These are phyloP conservation scores for Phytophthora crassamura DNA, from an alignment of 352 stramenopile species.

Conservation along the genomic window DNA sequence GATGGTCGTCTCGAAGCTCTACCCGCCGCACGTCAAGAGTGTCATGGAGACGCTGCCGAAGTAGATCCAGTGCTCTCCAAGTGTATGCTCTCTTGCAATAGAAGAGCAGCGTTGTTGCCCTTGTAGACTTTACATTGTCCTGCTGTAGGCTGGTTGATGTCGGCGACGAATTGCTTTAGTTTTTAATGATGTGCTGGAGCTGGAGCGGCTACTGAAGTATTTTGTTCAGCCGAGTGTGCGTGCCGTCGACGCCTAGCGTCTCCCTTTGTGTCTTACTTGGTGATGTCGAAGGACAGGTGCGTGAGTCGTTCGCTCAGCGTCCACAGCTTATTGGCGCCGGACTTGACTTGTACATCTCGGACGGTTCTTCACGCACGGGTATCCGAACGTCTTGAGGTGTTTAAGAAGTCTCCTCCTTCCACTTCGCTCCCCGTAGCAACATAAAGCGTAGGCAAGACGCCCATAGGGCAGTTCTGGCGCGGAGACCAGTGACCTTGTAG, in stretches of 20 bases:
- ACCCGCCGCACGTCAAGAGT: slow-evolving; percentile 66
- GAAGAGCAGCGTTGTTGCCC: too few species aligned
- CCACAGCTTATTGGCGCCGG: slow-evolving; percentile 43
- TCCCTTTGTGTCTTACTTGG: slow-evolving; percentile 24
- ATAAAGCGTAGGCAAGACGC: slow-evolving; percentile 51
- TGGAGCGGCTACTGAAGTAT: too few species aligned
- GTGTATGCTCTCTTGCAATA: too few species aligned
- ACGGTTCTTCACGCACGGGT: slow-evolving; percentile 46
- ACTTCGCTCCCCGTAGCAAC: slow-evolving; percentile 35
- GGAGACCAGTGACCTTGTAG: slow-evolving; percentile 28
- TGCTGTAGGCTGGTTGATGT: too few species aligned
- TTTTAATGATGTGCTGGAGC: too few species aligned
- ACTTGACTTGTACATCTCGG: slow-evolving; percentile 35
- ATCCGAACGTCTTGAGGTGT: slow-evolving; percentile 31
- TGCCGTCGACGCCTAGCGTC: too few species aligned
- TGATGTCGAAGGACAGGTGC: slow-evolving; percentile 27
- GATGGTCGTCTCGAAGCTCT: slow-evolving; percentile 71
- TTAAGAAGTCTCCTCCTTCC: slow-evolving; percentile 39
- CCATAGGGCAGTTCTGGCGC: slow-evolving; percentile 38
- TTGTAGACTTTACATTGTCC: too few species aligned
- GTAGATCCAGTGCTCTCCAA: too few species aligned
- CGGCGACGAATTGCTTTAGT: too few species aligned
- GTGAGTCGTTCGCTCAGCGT: slow-evolving; percentile 44
- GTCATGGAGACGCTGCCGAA: slow-evolving; percentile 59
- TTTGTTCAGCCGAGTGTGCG: too few species aligned